Base-by-base conservation (phyloP, 2,329 filamentous ascomycete species). In the Emmonsia crescens region DNA sequence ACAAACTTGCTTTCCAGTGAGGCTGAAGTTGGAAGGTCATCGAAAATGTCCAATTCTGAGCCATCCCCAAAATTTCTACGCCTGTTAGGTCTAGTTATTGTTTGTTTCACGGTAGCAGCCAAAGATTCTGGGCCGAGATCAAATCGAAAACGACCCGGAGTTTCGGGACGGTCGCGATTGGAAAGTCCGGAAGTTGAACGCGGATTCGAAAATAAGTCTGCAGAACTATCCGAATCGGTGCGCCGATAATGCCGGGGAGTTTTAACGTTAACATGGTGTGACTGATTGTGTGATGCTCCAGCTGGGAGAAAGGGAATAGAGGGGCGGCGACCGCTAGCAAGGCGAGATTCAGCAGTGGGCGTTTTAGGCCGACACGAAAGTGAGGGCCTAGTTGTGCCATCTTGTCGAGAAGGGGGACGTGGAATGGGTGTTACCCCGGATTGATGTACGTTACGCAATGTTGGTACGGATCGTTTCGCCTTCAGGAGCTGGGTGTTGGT, bases 1-100 rank as follows among this genome's bases (percentile, higher is more conserved):
- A 91, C 80, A 70, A 85, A 99, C 68, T 85, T 89, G 64, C 86
- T 91, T 75, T 99, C 94, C 16, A 85, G 83, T 63, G 88, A 85
- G 14, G 83, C 85, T 19, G 92, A 96, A 0, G 92, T 97, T 1
- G 93, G 93, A 61, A 99, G 78, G 74, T 99, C 94, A 72, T 99
- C 94, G 72, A 99, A 97, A 2, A 83, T 86, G 67, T 97, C 93
- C 40, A 99, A 81, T 74, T 99, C 94, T 63, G 88, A 89, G 19
- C 94, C 94, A 73, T 96, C 91, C 14, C 94, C 94, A 76, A 95
- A 99, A 68, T 89, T 85, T 54, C 86, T 83, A 63, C 81, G 80
- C 48, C 85, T 81, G 42, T 84, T 81, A 2, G 91, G 91, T 72
- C 87, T 89, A 65, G 84, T 92, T 63, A 96, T 77, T 55, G 88